A percentile compares a stretch with the other conserved stretches of the same genome.
Evolutionary conservation across 208 protist species (phyloP).

Genomic region (Herpetomonas muscarum): DNA sequence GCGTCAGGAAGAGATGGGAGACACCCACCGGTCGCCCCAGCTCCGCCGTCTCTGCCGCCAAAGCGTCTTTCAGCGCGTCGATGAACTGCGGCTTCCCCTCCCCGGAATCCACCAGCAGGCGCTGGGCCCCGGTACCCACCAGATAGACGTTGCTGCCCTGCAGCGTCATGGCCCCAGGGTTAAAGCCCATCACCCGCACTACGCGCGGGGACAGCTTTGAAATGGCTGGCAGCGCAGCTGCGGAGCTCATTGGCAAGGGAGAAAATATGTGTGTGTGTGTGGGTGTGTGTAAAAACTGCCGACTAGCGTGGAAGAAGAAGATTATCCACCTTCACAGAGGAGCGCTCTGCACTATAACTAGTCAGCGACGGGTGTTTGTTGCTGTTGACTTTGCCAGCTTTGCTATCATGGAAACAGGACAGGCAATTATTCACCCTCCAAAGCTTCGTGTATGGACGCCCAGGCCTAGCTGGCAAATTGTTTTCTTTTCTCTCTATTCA

Average conservation of each 20-base stretch:
- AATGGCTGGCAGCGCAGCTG: constrained; percentile 23
- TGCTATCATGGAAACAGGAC: too few species aligned
- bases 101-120: constrained; percentile 59
- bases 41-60: constrained; percentile 18
- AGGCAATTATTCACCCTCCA: too few species aligned
- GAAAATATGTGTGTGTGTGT: background rate
- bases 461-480: too few species aligned
- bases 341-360: too few species aligned
- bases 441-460: too few species aligned
- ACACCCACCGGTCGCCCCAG: constrained; percentile 33
- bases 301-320: too few species aligned
- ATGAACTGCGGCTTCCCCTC: constrained; percentile 42
- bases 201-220: constrained; percentile 34
- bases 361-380: too few species aligned
- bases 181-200: constrained; percentile 60
- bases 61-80: constrained; percentile 20
- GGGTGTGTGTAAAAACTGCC: too few species aligned
- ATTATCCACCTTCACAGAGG: too few species aligned
- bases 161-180: constrained; percentile 62
- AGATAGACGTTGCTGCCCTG: constrained; percentile 76
- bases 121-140: constrained; percentile 39
- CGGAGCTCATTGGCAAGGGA: too few species aligned
- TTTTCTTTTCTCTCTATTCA: too few species aligned
- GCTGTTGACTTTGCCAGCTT: too few species aligned
- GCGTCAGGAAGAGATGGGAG: constrained; percentile 55